A percentile compares a stretch with the other conserved stretches of the same genome.
Evolutionary conservation across 2,329 filamentous ascomycete genomes (phyloP).

Genomic region (Aspergillus sp.): DNA sequence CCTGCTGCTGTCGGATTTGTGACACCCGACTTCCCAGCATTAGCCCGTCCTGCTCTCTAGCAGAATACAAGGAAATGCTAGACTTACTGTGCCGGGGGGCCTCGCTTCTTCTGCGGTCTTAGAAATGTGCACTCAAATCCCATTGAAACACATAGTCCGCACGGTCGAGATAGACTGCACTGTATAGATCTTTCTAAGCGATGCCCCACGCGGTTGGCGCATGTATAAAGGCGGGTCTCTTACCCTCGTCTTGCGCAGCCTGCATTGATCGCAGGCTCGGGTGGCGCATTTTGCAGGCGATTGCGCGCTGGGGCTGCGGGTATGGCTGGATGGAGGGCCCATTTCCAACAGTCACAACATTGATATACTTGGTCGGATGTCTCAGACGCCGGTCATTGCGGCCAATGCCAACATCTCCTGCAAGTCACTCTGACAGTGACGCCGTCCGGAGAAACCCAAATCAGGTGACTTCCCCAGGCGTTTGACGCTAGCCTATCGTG

Average conservation of each 20-base stretch:
- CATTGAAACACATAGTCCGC: slow-evolving; percentile 38
- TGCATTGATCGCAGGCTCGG: slow-evolving; percentile 46
- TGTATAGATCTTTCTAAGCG: slow-evolving; percentile 16
- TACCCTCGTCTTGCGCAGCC: slow-evolving; percentile 40
- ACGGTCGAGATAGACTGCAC: slow-evolving; percentile 43
- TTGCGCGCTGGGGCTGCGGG: background rate
- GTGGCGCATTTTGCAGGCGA: slow-evolving; percentile 19
- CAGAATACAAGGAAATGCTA: background rate
- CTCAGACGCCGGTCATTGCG: too few species aligned
- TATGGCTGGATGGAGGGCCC: background rate
- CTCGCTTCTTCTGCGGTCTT: slow-evolving; percentile 43
- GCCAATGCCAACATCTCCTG: too few species aligned
- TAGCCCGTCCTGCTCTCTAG: background rate
- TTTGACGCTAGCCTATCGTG: too few species aligned
- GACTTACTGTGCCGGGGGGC: slow-evolving; percentile 39
- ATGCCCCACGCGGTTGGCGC: background rate
- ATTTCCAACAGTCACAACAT: background rate
- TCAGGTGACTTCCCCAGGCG: too few species aligned
- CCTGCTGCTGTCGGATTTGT: slow-evolving; percentile 39
- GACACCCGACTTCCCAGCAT: slow-evolving; percentile 32
- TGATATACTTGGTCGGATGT: background rate
- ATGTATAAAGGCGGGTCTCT: background rate
- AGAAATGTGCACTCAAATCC: slow-evolving; percentile 44
- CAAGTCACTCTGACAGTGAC: too few species aligned
- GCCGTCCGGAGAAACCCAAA: too few species aligned